Evolutionary conservation across 2,329 filamentous ascomycete species (phyloP).

Genomic region (Epichloe gansuensis): DNA sequence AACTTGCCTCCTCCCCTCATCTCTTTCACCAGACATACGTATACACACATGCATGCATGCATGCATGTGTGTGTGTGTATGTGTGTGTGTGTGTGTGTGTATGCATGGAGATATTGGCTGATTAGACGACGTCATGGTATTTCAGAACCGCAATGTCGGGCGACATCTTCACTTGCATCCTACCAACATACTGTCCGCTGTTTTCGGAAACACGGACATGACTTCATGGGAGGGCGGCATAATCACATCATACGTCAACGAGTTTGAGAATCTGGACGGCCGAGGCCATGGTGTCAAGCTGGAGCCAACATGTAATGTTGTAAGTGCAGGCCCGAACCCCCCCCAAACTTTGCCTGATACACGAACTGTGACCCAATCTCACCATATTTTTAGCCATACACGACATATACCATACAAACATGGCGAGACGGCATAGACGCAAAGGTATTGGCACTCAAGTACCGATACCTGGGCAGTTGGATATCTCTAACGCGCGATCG

Average conservation of each 20-base stretch:
- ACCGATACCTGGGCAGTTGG: constrained; percentile 57
- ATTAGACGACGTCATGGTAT: not conserved
- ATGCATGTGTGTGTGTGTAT: too few species aligned
- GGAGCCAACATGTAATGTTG: constrained; percentile 61
- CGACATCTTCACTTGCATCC: constrained; percentile 75
- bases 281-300: constrained; percentile 74
- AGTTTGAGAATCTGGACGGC: constrained; percentile 71
- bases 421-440: constrained; percentile 59
- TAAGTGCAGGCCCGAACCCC: constrained; percentile 18
- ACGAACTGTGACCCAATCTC: not conserved
- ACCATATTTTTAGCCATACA: constrained; percentile 39
- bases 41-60: too few species aligned
- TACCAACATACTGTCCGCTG: constrained; percentile 42
- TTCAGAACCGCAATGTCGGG: constrained; percentile 66
- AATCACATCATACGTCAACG: constrained; percentile 63
- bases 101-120: too few species aligned
- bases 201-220: constrained; percentile 54
- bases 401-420: constrained; percentile 48
- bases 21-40: too few species aligned
- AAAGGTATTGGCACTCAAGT: constrained; percentile 58
- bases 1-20: too few species aligned
- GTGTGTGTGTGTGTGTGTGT: too few species aligned
- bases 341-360: not conserved
- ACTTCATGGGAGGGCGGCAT: constrained; percentile 65
- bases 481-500: constrained; percentile 67